Evolutionary conservation across 2,329 filamentous ascomycete genomes (phyloP), one percentile per base, ranked within the genome.

Genomic region (Helotiales sp.): DNA sequence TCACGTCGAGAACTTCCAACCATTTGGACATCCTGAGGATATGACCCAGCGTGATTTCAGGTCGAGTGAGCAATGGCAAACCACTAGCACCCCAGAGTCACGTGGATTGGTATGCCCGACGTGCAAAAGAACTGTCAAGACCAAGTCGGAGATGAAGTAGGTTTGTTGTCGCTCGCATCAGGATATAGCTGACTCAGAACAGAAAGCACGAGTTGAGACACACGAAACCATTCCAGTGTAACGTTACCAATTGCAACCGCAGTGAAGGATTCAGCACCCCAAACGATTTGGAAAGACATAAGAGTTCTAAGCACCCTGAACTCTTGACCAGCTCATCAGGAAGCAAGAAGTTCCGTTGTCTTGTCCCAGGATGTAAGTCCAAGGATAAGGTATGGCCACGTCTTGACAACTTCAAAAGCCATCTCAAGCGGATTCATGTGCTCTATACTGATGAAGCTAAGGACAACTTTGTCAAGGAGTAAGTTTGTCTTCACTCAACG

Each of bases 281-380:
- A 17, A 96, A 96, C 70, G 93, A 96, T 66, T 82, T 93, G 12
- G 82, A 88, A n/a, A 81, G 93, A 52, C 93, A 96, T 70, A 85
- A 82, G 65, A 85, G 84, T 68, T 89, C 86, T 59, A 85, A 89
- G 5, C 92, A 96, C 70, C 73, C 73, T 2, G 66, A 76, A 74
- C 24, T 75, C 79, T 52, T 74, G 66, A 36, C 75, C 73, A 58
- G 70, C 67, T 25, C 76, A 1, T 78, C 79, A 8, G 75, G 74
- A 0, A 77, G 75, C 44, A 80, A 80, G 59, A 77, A 77, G 36
- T 90, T 81, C 63, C 80, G 78, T 55, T 95, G 90, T 69, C 79
- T 78, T 51, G 75, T 82, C 5, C 73, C 73, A 6, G 67, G 75
- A 22, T 91, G 88, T 66, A 77, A 75, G 24, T 81, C 77, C 24